These are phyloP conservation scores for Phialophora verrucosa DNA, from an alignment of 2,329 filamentous ascomycete genomes.

Conservation along the genomic window DNA sequence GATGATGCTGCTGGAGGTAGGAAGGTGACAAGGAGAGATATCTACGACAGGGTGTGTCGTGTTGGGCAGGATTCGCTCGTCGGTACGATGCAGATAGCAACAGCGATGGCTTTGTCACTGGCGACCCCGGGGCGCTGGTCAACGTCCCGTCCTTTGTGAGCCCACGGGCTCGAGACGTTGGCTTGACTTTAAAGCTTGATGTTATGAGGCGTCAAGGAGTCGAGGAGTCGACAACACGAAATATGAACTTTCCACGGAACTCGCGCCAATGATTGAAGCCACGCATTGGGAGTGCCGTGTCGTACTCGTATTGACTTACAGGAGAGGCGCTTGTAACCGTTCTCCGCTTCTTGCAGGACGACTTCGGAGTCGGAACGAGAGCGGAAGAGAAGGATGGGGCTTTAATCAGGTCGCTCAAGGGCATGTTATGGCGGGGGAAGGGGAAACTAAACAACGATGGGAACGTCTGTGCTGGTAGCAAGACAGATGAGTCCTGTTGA, in stretches of 20 bases:
- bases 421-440: background rate
- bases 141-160: too few species aligned
- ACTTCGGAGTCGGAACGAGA: background rate
- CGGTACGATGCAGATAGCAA: too few species aligned
- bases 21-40: too few species aligned
- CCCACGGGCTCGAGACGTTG: background rate
- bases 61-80: too few species aligned
- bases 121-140: too few species aligned
- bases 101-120: too few species aligned
- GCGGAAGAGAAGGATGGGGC: background rate
- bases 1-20: too few species aligned
- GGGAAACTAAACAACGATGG: background rate
- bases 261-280: background rate
- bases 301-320: background rate
- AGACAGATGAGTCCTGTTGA: background rate
- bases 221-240: background rate
- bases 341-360: background rate
- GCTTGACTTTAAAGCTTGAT: background rate
- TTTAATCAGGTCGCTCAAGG: background rate
- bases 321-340: too few species aligned
- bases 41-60: too few species aligned
- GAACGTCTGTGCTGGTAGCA: background rate
- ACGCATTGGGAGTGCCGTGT: background rate
- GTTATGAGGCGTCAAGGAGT: background rate
- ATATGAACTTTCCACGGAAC: background rate